These are phyloP conservation scores for Coemansia sp. DNA, from an alignment of 192 early-diverging fungal species.

Conservation along the genomic window DNA sequence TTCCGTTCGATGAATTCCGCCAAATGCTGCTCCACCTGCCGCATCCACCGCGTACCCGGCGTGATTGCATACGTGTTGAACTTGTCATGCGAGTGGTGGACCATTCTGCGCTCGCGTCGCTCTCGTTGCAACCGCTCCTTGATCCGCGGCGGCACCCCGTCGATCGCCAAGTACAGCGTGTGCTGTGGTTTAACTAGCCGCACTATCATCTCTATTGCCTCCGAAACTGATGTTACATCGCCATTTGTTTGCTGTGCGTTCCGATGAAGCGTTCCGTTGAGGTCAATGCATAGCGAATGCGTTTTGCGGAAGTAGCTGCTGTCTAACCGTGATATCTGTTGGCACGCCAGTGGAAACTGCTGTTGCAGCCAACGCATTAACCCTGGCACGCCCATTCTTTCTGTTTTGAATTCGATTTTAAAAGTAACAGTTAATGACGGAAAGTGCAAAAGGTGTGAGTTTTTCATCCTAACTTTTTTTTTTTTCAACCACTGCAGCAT, in stretches of 20 bases:
- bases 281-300: slow-evolving; percentile 46
- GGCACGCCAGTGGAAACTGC: slow-evolving; percentile 36
- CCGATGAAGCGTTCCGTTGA: slow-evolving; percentile 46
- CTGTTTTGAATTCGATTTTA: not conserved
- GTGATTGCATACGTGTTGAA: slow-evolving; percentile 96
- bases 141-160: slow-evolving; percentile 92
- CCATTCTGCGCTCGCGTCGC: slow-evolving; percentile 74
- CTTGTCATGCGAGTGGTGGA: slow-evolving; percentile 55
- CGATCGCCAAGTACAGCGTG: slow-evolving; percentile 88
- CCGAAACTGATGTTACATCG: slow-evolving; percentile 13
- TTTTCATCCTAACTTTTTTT: too few relatives aligned
- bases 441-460: not conserved
- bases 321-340: slow-evolving; percentile 21
- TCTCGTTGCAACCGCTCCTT: slow-evolving; percentile 98
- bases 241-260: slow-evolving; percentile 27
- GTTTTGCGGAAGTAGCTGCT: not conserved
- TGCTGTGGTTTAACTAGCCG: slow-evolving; percentile 71
- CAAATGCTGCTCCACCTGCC: slow-evolving; percentile 70
- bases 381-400: slow-evolving; percentile 46
- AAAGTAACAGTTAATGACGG: not conserved
- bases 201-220: slow-evolving; percentile 25
- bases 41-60: slow-evolving; percentile 93
- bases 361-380: slow-evolving; percentile 45
- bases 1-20: slow-evolving; percentile 82
- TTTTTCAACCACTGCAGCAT: too few relatives aligned